Evolutionary conservation across 2,329 filamentous ascomycete genomes (phyloP), one percentile per base, ranked within the genome.

Genomic region (Epichloe gansuensis): DNA sequence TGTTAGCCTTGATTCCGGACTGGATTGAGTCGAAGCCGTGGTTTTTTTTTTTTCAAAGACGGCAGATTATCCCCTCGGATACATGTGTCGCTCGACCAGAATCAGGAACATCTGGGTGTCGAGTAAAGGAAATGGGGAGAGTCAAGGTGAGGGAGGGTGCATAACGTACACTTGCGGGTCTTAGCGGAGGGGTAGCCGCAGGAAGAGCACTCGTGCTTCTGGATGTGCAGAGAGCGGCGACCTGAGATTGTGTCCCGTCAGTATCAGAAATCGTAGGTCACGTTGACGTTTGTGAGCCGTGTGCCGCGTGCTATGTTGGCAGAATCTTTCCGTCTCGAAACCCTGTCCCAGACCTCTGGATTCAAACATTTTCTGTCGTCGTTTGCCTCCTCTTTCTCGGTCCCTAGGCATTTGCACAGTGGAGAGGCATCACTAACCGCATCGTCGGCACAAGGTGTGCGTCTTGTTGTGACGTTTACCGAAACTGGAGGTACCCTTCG

Each of bases 151-250:
- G 34, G n/a, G 36, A 34, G 42, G 12, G 40, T 46, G 15, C 21
- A 2, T 4, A 59, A 87, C 91, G 72, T 95, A 97, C 91, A 98
- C 84, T 95, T 94, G 74, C 93, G 85, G 75, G 81, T 90, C 84
- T 95, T 95, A 74, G 93, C 93, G 71, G 89, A 78, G 71, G 93
- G 93, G 79, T 96, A 98, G 73, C 90, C 93, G 82, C 93, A 98
- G 62, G 78, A 78, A 65, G 91, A 74, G 81, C 93, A 98, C 71
- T 89, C 94, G 77, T 95, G 85, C 87, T 98, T 98, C 82, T 98
- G 93, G 78, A 97, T 84, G 85, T 98, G 93, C 76, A 96, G 85
- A 68, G 93, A 95, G 72, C 93, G 90, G 73, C 87, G 86, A 77
- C 91, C 89, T 94, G 45, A 66, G 52, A 60, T 54, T 40, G 56